Percentiles rank a stretch among this genome's conserved stretches.
Evolutionary conservation across 345 rosid species (phyloP).

Genomic region (Eucalyptus urophylla): DNA sequence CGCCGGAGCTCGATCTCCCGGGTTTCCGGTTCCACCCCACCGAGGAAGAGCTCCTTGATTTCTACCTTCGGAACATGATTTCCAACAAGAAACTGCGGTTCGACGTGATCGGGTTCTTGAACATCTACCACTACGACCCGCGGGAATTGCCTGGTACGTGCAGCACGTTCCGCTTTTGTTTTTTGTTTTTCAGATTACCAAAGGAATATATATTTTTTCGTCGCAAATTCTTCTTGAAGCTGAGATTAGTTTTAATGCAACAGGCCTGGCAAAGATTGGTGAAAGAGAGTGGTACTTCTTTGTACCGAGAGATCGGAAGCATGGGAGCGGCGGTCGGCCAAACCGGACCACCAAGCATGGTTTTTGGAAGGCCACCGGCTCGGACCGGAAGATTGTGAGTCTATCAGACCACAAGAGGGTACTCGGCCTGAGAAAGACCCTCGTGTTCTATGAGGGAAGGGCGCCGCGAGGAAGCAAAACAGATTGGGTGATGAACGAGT

Average conservation of each 20-base stretch:
- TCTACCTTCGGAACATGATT: conserved; percentile 69
- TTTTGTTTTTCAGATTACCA: background rate
- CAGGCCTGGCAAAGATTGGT: conserved; percentile 65
- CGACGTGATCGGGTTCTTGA: conserved; percentile 52
- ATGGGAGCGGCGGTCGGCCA: conserved; percentile 79
- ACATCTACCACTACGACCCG: conserved; percentile 76
- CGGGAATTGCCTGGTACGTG: conserved; percentile 66
- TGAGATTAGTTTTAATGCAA: background rate
- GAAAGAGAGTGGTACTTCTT: conserved; percentile 96
- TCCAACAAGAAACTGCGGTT: conserved; percentile 24
- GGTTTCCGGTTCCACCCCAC: conserved; percentile 96
- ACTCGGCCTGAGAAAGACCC: conserved; percentile 76
- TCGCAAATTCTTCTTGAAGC: background rate
- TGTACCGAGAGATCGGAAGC: conserved; percentile 87
- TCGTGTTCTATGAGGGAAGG: conserved; percentile 84
- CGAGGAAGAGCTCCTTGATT: conserved; percentile 80
- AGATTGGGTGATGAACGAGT: conserved; percentile 98
- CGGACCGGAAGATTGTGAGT: conserved; percentile 69
- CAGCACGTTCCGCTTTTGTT: background rate
- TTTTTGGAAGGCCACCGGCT: conserved; percentile 98
- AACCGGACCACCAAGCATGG: conserved; percentile 79
- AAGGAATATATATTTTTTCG: background rate
- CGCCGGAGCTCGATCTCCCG: conserved; percentile 45
- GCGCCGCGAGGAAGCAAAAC: conserved; percentile 90
- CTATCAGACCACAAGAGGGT: conserved; percentile 55